Evolutionary conservation across 2,329 filamentous ascomycete genomes (phyloP).

Genomic region (Ophiostoma angusticollis): DNA sequence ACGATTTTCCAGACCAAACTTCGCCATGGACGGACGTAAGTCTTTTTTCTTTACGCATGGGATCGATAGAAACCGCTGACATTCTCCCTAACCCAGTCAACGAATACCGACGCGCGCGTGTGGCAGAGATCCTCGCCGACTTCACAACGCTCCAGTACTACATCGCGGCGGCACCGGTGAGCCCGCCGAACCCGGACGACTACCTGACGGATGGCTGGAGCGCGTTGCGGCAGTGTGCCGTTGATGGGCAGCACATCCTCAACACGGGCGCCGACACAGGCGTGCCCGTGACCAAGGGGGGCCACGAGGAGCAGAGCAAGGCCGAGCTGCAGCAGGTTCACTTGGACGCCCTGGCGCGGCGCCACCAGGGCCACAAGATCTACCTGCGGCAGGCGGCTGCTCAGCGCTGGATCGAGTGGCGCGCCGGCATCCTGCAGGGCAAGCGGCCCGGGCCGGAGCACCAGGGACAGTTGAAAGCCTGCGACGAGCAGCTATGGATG

Average conservation of each 20-base stretch:
- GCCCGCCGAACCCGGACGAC: slow-evolving; percentile 43
- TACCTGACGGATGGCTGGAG: slow-evolving; percentile 53
- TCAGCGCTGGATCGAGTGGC: slow-evolving; percentile 44
- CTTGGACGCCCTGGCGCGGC: slow-evolving; percentile 46
- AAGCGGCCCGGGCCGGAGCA: slow-evolving; percentile 32
- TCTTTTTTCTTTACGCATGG: neutral
- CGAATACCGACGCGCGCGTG: slow-evolving; percentile 43
- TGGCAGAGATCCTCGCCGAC: slow-evolving; percentile 49
- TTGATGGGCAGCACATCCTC: slow-evolving; percentile 52
- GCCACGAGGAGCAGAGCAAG: slow-evolving; percentile 46
- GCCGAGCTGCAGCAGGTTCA: slow-evolving; percentile 49
- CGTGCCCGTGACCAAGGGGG: slow-evolving; percentile 40
- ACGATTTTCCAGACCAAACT: too few species aligned
- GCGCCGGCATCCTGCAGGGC: slow-evolving; percentile 40
- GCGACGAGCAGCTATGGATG: slow-evolving; percentile 42
- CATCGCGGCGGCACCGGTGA: slow-evolving; percentile 43
- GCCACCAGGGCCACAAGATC: slow-evolving; percentile 53
- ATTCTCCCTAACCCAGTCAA: slow-evolving; percentile 34
- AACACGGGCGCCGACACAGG: slow-evolving; percentile 50
- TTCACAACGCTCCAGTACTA: slow-evolving; percentile 50
- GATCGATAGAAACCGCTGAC: neutral
- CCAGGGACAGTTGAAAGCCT: slow-evolving; percentile 36
- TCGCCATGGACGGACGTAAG: slow-evolving; percentile 15
- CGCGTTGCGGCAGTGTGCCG: slow-evolving; percentile 45
- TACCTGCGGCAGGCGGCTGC: slow-evolving; percentile 47